A percentile compares a stretch with the other conserved stretches of the same genome.
Evolutionary conservation across 768 basidiomycete species (phyloP).

Genomic region (Mycena epipterygia): DNA sequence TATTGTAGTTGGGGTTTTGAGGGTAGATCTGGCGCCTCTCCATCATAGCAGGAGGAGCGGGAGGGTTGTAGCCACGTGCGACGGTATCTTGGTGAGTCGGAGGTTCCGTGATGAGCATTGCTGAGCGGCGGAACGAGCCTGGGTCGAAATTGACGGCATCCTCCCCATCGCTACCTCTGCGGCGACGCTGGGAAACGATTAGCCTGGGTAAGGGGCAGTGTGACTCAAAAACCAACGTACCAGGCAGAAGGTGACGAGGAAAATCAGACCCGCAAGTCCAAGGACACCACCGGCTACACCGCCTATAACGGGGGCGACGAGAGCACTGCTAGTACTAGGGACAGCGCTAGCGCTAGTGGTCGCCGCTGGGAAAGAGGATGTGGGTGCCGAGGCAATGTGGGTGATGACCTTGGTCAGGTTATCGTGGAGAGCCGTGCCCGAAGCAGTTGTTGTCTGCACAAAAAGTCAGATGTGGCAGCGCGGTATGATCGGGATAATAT

Average conservation of each 20-base stretch:
- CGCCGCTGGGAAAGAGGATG: neutral
- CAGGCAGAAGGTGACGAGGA: slow-evolving; percentile 61
- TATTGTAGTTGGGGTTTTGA: slow-evolving; percentile 45
- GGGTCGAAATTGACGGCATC: slow-evolving; percentile 65
- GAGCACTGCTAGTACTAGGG: slow-evolving; percentile 14
- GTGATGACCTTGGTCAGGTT: slow-evolving; percentile 25
- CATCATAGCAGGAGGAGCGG: slow-evolving; percentile 73
- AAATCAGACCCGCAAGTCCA: slow-evolving; percentile 55
- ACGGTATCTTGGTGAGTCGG: slow-evolving; percentile 55
- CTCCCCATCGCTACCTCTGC: slow-evolving; percentile 49
- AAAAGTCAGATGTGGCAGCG: neutral
- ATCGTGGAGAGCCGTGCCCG: slow-evolving; percentile 26
- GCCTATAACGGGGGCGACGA: slow-evolving; percentile 47
- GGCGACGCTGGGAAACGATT: slow-evolving; percentile 55
- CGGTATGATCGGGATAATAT: neutral
- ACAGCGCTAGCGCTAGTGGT: slow-evolving; percentile 1
- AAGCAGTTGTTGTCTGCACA: slow-evolving; percentile 23
- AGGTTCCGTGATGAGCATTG: slow-evolving; percentile 70
- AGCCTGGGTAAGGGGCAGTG: slow-evolving; percentile 7
- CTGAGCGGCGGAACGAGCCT: slow-evolving; percentile 73
- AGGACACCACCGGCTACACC: slow-evolving; percentile 63
- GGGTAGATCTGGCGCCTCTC: slow-evolving; percentile 60
- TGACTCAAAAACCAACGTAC: slow-evolving; percentile 47
- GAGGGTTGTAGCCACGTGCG: slow-evolving; percentile 61
- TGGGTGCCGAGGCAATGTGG: slow-evolving; percentile 13